Conservation (phyloP, 2,329 filamentous ascomycete genomes). For the Aspergillus alliaceus region DNA sequence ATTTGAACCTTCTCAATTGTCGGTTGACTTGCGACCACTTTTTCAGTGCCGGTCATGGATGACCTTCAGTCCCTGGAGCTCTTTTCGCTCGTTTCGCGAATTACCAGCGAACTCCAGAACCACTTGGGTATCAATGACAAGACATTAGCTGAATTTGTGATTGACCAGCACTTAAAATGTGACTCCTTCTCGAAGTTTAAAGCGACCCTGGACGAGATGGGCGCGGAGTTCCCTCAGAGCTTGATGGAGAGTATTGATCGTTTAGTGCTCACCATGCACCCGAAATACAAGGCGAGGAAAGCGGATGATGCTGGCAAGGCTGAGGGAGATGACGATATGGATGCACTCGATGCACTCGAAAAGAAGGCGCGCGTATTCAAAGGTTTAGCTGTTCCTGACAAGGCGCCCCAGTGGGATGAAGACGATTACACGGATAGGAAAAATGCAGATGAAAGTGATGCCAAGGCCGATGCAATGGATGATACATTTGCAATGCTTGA, state of each 20-base stretch:
- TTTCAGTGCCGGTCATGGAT: constrained; percentile 61
- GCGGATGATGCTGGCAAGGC: constrained; percentile 32
- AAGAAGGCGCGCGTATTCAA: constrained; percentile 87
- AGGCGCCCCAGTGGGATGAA: constrained; percentile 57
- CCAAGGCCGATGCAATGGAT: constrained; percentile 70
- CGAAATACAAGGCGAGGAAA: constrained; percentile 70
- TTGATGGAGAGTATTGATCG: constrained; percentile 90
- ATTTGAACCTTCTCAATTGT: background rate
- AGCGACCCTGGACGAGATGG: constrained; percentile 70
- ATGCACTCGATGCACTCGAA: constrained; percentile 51
- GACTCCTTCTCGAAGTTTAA: constrained; percentile 72
- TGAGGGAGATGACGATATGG: constrained; percentile 44
- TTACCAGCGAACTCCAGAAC: constrained; percentile 91
- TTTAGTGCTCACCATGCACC: constrained; percentile 84
- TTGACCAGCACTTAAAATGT: constrained; percentile 81
- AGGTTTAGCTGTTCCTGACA: constrained; percentile 83
- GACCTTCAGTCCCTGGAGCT: constrained; percentile 89
- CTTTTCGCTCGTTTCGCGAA: constrained; percentile 89
- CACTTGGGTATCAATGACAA: constrained; percentile 91
- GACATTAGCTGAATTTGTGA: constrained; percentile 93
- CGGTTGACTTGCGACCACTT: background rate
- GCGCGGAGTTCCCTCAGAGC: constrained; percentile 80
- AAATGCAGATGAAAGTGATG: constrained; percentile 35
- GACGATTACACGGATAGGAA: constrained; percentile 42
- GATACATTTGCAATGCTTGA: constrained; percentile 93